A percentile compares a stretch with the other conserved stretches of the same genome.
These are phyloP conservation scores for Aspergillus niger DNA, from an alignment of 2,329 filamentous ascomycete species.

Conservation along the genomic window DNA sequence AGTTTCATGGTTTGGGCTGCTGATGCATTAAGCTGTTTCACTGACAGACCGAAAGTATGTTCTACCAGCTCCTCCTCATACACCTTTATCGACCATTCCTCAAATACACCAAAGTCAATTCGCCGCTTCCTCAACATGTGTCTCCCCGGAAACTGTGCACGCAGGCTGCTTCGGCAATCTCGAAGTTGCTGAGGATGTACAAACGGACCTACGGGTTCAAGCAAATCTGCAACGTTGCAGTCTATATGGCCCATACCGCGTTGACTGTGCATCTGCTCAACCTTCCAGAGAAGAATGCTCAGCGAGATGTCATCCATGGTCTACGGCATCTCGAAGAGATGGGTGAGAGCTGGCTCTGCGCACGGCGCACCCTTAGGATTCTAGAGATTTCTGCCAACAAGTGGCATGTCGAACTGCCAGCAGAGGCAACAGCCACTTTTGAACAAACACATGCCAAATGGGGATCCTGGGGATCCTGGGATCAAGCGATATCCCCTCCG, in stretches of 20 bases:
- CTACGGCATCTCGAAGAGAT: constrained; percentile 94
- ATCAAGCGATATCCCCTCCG: constrained; percentile 37
- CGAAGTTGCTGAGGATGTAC: constrained; percentile 91
- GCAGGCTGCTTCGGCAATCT: constrained; percentile 83
- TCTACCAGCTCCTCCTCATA: constrained; percentile 93
- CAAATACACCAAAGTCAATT: constrained; percentile 79
- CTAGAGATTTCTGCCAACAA: constrained; percentile 82
- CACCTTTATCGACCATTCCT: constrained; percentile 94
- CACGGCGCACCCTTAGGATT: constrained; percentile 79
- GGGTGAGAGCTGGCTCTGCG: constrained; percentile 90
- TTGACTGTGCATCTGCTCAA: constrained; percentile 95
- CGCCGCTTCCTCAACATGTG: constrained; percentile 81
- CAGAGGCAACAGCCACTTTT: constrained; percentile 77
- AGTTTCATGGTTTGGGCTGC: constrained; percentile 40
- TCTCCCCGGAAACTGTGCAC: constrained; percentile 90
- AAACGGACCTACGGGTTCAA: constrained; percentile 87
- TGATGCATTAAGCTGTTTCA: not conserved
- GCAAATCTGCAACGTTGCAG: constrained; percentile 94
- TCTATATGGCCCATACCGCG: constrained; percentile 92
- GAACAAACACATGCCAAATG: constrained; percentile 77
- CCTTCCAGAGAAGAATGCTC: constrained; percentile 86
- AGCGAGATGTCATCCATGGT: constrained; percentile 85
- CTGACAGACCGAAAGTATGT: constrained; percentile 69
- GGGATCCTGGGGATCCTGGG: constrained; percentile 64
- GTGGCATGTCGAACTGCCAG: constrained; percentile 84